These are phyloP conservation scores for Taiwanofungus camphoratus DNA, from an alignment of 1,284 basidiomycete species.

Conservation along the genomic window DNA sequence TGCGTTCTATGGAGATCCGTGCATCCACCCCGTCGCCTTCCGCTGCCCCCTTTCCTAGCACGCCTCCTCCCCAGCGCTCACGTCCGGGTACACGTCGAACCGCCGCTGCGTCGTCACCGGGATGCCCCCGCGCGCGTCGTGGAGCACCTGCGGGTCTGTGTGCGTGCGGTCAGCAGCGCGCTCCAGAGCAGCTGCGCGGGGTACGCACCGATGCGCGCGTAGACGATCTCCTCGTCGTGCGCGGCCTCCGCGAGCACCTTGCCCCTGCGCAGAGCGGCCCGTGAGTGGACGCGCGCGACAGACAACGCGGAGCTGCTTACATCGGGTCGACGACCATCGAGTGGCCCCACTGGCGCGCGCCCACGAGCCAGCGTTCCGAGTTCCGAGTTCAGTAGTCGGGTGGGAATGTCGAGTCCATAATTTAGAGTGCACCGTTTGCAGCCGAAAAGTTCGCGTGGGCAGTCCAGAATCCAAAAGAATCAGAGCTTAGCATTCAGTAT, in stretches of 20 bases:
- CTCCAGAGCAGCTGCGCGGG: not conserved
- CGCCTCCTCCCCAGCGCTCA: conserved; percentile 33
- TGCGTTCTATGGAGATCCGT: no score
- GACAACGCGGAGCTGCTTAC: conserved; percentile 39
- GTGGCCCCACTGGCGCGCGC: conserved; percentile 86
- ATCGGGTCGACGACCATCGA: conserved; percentile 87
- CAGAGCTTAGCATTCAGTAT: not conserved
- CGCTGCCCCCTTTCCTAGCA: not conserved
- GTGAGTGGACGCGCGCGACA: no score
- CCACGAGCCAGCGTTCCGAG: no score
- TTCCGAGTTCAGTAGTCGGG: no score
- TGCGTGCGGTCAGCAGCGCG: conserved; percentile 9
- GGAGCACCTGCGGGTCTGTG: conserved; percentile 67
- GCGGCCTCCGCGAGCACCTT: conserved; percentile 73
- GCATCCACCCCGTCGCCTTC: no score
- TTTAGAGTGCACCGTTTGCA: no score
- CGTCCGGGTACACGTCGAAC: conserved; percentile 88
- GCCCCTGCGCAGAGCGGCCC: conserved; percentile 47
- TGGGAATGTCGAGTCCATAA: no score
- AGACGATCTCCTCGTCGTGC: conserved; percentile 79
- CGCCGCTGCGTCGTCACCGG: conserved; percentile 86
- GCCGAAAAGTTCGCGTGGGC: no score
- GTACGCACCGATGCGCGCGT: conserved; percentile 72
- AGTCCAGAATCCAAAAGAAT: no score
- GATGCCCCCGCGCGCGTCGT: conserved; percentile 72